Conservation (phyloP, 148 eudicot genomes). For the Chenopodium formosanum region DNA sequence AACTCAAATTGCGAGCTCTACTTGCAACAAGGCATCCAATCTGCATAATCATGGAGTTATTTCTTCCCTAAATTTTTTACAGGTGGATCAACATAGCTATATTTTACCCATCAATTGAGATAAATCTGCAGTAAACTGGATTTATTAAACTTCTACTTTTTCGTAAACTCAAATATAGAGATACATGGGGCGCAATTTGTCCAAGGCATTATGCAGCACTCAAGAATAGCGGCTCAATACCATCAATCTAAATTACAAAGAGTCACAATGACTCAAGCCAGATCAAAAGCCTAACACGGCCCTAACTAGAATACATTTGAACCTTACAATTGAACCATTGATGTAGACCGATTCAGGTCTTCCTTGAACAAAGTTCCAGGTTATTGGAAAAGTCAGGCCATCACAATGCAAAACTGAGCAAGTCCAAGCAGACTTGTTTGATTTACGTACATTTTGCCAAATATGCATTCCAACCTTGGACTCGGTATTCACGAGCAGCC, state of each 20-base stretch:
- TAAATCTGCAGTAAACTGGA: neutral
- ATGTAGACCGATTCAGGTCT: neutral
- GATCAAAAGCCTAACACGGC: conserved; percentile 1
- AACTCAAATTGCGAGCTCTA: neutral
- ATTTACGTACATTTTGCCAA: conserved; percentile 45
- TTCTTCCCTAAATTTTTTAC: neutral
- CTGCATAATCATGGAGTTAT: neutral
- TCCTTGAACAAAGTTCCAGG: neutral
- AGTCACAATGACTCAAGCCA: neutral
- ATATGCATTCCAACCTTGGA: conserved; percentile 96
- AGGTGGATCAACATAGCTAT: neutral
- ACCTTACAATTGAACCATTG: neutral
- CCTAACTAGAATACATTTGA: neutral
- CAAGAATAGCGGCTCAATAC: neutral
- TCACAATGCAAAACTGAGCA: conserved; percentile 2
- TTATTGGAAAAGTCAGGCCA: neutral
- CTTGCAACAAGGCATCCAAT: neutral
- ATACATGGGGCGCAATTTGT: neutral
- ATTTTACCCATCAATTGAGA: neutral
- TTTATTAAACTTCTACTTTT: conserved; percentile 1
- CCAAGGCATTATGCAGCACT: neutral
- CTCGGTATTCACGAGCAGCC: conserved; percentile 74
- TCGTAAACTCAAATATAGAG: neutral
- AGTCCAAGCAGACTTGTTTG: conserved; percentile 17
- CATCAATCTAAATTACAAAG: neutral